phyloP scores from a whole-genome alignment of 2,329 filamentous ascomycete species.

The Verticillium isaacii region DNA sequence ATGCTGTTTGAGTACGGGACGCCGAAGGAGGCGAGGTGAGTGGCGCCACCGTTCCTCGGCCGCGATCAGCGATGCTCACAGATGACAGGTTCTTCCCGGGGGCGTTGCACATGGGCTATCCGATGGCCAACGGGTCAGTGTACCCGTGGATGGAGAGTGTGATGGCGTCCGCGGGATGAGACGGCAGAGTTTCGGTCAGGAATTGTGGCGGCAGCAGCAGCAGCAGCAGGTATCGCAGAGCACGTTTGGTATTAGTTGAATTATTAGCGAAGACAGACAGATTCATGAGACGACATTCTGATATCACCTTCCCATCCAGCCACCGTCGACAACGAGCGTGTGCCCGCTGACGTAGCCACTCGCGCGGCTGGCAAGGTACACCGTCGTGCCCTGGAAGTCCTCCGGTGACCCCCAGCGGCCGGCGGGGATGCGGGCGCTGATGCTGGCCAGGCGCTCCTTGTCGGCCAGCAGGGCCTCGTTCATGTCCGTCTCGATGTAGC shows the following conservation, averaged over 20 bases:
- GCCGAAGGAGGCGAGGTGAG: constrained; percentile 55
- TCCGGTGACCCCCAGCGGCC: constrained; percentile 79
- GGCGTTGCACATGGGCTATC: constrained; percentile 64
- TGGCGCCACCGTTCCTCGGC: neutral
- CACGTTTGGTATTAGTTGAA: neutral
- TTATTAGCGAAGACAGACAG: neutral
- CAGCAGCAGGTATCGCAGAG: neutral
- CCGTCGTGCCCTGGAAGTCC: constrained; percentile 79
- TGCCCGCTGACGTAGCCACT: constrained; percentile 80
- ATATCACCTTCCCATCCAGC: constrained; percentile 80
- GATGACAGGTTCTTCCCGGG: constrained; percentile 48
- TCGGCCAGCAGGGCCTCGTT: constrained; percentile 78
- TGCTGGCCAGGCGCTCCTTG: constrained; percentile 62
- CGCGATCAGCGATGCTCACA: neutral
- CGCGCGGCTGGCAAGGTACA: constrained; percentile 73
- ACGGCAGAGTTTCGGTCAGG: neutral
- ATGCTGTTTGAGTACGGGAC: constrained; percentile 59
- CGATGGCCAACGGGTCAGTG: constrained; percentile 49
- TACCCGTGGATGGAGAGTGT: constrained; percentile 60
- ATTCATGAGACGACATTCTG: neutral
- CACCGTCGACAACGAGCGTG: constrained; percentile 78
- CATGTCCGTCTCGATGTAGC: constrained; percentile 94
- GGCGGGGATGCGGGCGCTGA: constrained; percentile 76
- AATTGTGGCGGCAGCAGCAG: neutral
- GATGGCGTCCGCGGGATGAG: constrained; percentile 26